Conservation (phyloP, 2,329 filamentous ascomycete genomes). For the Sporothrix dimorphospora region DNA sequence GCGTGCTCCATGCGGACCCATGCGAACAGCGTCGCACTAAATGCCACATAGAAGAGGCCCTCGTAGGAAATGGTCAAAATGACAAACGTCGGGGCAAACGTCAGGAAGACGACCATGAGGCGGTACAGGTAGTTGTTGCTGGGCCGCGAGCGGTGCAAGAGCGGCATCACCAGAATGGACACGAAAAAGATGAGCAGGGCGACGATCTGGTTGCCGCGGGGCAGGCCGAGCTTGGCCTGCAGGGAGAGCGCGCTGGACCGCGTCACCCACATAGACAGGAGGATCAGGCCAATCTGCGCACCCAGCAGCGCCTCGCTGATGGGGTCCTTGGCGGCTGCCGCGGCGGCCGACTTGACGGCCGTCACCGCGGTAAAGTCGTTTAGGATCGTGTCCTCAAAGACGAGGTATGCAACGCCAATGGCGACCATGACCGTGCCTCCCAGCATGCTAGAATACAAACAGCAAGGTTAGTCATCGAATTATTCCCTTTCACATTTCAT, state of each 20-base stretch:
- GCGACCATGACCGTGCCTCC: conserved; percentile 79
- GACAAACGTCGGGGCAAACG: conserved; percentile 91
- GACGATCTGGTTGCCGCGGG: conserved; percentile 82
- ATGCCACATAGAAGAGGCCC: conserved; percentile 91
- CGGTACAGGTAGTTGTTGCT: conserved; percentile 90
- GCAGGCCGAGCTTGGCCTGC: conserved; percentile 82
- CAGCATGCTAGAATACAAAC: conserved; percentile 56
- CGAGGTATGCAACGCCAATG: conserved; percentile 75
- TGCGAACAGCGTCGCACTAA: conserved; percentile 76
- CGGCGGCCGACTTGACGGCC: conserved; percentile 32
- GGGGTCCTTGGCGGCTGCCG: conserved; percentile 42
- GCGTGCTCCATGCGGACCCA: conserved; percentile 94
- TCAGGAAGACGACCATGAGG: conserved; percentile 84
- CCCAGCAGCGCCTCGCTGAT: conserved; percentile 66
- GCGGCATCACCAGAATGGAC: conserved; percentile 72
- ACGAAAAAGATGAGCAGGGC: conserved; percentile 77
- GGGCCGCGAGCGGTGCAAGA: conserved; percentile 77
- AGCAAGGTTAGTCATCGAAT: neutral
- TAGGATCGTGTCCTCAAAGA: conserved; percentile 70
- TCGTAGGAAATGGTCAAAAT: conserved; percentile 98
- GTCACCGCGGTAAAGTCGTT: conserved; percentile 47
- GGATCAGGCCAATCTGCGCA: conserved; percentile 74
- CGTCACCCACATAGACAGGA: conserved; percentile 83
- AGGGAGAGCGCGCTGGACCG: conserved; percentile 82
- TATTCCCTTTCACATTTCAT: too few species aligned